Evolutionary conservation across 148 eudicot species (phyloP), one percentile per base, ranked within the genome.

Genomic region (Agrostemma githago): DNA sequence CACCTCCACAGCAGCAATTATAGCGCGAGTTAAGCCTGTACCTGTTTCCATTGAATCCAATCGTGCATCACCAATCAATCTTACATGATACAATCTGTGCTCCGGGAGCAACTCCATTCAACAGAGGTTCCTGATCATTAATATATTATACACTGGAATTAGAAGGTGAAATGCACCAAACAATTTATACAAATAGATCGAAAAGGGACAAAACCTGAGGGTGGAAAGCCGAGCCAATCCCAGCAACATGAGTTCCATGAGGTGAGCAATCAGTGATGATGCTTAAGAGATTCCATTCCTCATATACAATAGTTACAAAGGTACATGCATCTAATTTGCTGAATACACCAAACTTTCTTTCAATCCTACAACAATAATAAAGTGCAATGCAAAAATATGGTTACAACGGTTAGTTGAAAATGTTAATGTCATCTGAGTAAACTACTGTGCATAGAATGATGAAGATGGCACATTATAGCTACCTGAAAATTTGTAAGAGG

Each of bases 81-180:
- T 92, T 95, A 83, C 99, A 95, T 63, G 99, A 95, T 79, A 95
- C 78, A 68, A 95, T 62, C 79, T 95, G 99, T 73, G 99, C 99
- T 76, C 99, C 99, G 66, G 99, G 99, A 77, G 99, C 99, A 83
- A 95, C 85, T 84, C 99, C 99, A 88, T 92, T 95, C 74, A 95
- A 77, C 82, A 95, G 79, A 48, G 97, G 97, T 82, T 95, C 96
- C 99, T 90, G 59, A n/a, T 16, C 7, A 42, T 17, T 70, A 48
- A 51, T 41, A 38, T 37, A 41, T 11, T 15, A 15, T 42, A 46
- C 40, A 41, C 42, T 41, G 20, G 57, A 53, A 57, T 80, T 62
- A 72, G 58, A 44, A 38, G 44, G 63, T 59, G 39, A 77, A 72
- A 61, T 38, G 60, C 64, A 39, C 56, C 40, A 16, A 46, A 20